These are phyloP conservation scores for Madurella mycetomatis DNA, from an alignment of 2,329 filamentous ascomycete species.

Conservation along the genomic window DNA sequence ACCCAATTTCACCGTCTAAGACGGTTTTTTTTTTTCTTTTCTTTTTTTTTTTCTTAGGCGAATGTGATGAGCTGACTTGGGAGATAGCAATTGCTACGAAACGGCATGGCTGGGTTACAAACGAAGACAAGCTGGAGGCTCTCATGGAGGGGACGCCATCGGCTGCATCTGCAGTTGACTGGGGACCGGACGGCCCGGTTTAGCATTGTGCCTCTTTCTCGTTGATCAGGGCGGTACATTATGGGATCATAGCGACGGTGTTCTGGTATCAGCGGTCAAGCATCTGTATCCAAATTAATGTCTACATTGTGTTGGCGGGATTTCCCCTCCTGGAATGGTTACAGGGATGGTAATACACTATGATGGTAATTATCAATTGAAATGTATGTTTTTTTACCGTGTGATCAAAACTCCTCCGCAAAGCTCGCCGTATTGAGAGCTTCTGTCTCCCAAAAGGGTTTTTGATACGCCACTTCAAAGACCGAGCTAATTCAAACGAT, in stretches of 20 bases:
- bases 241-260: slow-evolving; percentile 10
- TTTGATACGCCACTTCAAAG: too few species aligned
- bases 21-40: too few species aligned
- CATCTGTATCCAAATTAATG: background rate
- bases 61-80: background rate
- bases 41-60: background rate
- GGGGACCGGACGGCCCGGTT: slow-evolving; percentile 36
- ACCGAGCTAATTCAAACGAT: too few species aligned
- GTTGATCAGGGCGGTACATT: background rate
- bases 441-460: too few species aligned
- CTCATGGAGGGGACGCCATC: slow-evolving; percentile 46
- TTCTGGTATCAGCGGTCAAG: background rate
- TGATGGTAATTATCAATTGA: too few species aligned
- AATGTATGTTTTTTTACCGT: too few species aligned
- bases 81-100: slow-evolving; percentile 30
- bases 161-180: slow-evolving; percentile 38
- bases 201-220: background rate
- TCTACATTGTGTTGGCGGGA: too few species aligned
- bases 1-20: too few species aligned
- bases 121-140: slow-evolving; percentile 50
- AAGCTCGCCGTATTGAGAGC: too few species aligned
- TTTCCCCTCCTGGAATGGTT: too few species aligned
- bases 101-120: slow-evolving; percentile 44
- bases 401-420: too few species aligned
- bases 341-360: too few species aligned